Evolutionary conservation across 2,329 filamentous ascomycete genomes (phyloP).

Genomic region (Rhexocercosporidium sp.): DNA sequence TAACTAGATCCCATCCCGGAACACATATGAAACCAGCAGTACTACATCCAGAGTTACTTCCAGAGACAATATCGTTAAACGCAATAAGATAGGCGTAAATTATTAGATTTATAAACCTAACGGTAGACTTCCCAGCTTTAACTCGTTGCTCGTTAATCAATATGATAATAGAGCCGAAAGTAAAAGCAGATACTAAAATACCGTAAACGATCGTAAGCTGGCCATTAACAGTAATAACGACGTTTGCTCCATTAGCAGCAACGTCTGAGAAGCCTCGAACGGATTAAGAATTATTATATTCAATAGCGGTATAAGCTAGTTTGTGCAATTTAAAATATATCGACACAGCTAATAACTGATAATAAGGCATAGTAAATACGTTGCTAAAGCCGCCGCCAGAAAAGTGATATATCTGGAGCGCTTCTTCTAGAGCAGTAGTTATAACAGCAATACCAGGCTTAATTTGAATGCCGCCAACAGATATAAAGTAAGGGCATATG

Average conservation of each 20-base stretch:
- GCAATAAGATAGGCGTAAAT: conserved; percentile 38
- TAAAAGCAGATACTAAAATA: conserved; percentile 52
- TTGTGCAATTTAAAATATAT: conserved; percentile 32
- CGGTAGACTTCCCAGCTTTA: conserved; percentile 44
- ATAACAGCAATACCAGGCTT: no score
- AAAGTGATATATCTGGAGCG: conserved; percentile 65
- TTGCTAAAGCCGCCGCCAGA: conserved; percentile 76
- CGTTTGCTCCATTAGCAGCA: conserved; percentile 48
- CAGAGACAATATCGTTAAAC: conserved; percentile 41
- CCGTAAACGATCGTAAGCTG: conserved; percentile 51
- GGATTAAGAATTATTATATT: conserved; percentile 50
- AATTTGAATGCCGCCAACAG: no score
- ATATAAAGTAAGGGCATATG: conserved; percentile 67
- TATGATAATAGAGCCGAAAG: conserved; percentile 47
- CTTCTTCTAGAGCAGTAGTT: no score
- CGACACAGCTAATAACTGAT: conserved; percentile 46
- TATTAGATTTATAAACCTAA: conserved; percentile 51
- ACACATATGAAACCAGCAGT: conserved; percentile 43
- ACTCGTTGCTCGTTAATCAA: conserved; percentile 50
- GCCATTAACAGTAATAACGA: conserved; percentile 50
- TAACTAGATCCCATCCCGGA: conserved; percentile 43
- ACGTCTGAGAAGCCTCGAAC: conserved; percentile 45
- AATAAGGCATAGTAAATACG: conserved; percentile 51
- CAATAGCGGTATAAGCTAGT: conserved; percentile 43
- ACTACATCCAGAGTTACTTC: conserved; percentile 34